Base-by-base conservation (phyloP, 2,329 filamentous ascomycete genomes). In the Chrysoporthe cubensis region DNA sequence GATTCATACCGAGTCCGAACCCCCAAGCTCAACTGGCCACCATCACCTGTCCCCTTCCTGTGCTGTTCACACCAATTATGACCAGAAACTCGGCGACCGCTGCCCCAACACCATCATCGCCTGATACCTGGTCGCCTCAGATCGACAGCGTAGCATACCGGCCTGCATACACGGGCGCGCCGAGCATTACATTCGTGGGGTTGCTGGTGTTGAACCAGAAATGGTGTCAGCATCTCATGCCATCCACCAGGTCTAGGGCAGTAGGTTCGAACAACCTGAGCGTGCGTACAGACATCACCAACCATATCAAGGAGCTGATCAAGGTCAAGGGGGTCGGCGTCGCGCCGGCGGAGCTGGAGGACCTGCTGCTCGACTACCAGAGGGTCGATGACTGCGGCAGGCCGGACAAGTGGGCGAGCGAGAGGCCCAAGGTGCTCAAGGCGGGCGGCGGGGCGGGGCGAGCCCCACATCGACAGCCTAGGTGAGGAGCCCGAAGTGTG, bases 271-370 rank as follows among this genome's bases (percentile, higher is more conserved):
- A 26, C 26, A 26, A 26, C 2, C 26, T 26, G 0, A 26, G 26
- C 26, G 26, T 26, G 26, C 26, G 2, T 26, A 26, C 26, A 26
- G 26, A 26, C 40, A 87, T 89, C 66, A 81, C 82, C 1, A 88
- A 90, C 72, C 82, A 88, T 0, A 86, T 90, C 74, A 91, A 91
- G 78, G 88, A 90, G 75, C 85, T 77, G 68, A 78, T 78, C 64
- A 78, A 78, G 65, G 75, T 76, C 18, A 77, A 76, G 52, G 76
- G 76, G 5, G 71, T 73, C 21, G 74, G 76, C 21, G 76, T 78
- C 2, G 71, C 76, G 1, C 76, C 75, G 3, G 76, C 75, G 0
- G 76, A 77, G 66, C 64, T 78, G 32, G 76, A 78, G 60, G 75
- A 72, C 21, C 54, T 75, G n/a, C 66, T 78, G 48, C 66, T 77